Evolutionary conservation across 768 basidiomycete genomes (phyloP).

Genomic region (Leccinum subtestaceum): DNA sequence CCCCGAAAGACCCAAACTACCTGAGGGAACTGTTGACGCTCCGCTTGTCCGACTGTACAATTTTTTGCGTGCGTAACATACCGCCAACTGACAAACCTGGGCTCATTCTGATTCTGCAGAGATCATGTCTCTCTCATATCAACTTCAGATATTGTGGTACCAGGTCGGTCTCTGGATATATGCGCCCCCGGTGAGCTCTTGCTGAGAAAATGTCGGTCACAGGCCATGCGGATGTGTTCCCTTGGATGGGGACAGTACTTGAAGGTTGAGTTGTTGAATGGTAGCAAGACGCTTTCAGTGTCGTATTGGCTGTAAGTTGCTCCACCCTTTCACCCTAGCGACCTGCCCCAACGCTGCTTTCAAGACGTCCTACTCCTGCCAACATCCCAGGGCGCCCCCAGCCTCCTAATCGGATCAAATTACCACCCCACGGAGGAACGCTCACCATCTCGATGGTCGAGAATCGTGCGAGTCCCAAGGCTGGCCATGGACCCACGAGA

Average conservation of each 20-base stretch:
- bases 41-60: conserved; percentile 86
- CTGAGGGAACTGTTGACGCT: conserved; percentile 66
- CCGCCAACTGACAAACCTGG: not conserved
- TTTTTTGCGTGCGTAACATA: conserved; percentile 69
- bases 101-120: conserved; percentile 42
- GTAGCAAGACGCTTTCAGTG: conserved; percentile 64
- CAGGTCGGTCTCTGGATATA: conserved; percentile 43
- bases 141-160: conserved; percentile 84
- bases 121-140: conserved; percentile 89
- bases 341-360: conserved; percentile 8
- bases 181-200: not conserved
- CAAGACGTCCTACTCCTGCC: conserved; percentile 40
- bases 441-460: conserved; percentile 71
- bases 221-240: conserved; percentile 75
- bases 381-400: conserved; percentile 29
- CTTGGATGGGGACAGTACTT: conserved; percentile 85
- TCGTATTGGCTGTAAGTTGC: conserved; percentile 85
- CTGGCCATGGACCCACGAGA: conserved; percentile 46
- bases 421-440: conserved; percentile 67
- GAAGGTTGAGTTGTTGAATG: conserved; percentile 63
- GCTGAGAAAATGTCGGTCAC: not conserved
- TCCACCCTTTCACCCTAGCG: not conserved
- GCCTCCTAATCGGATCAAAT: conserved; percentile 34
- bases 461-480: conserved; percentile 38
- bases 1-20: conserved; percentile 48